Evolutionary conservation across 1,139 yeast genomes (phyloP).

Genomic region (Blastobotrys ciferrii): DNA sequence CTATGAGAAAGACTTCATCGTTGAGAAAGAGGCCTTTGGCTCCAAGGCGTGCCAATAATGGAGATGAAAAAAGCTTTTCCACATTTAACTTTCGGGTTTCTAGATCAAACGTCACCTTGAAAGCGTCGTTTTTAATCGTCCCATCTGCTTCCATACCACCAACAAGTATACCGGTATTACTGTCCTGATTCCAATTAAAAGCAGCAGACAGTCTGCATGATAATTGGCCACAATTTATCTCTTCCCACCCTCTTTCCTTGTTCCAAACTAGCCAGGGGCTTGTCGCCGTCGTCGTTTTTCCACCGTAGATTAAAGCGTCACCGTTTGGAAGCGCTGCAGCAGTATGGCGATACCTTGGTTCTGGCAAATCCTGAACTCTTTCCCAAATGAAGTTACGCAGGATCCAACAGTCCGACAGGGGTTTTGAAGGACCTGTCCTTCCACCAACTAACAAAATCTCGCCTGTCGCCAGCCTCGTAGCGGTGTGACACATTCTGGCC

Average conservation of each 20-base stretch:
- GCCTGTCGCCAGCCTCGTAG: conserved; percentile 39
- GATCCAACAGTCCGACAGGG: conserved; percentile 46
- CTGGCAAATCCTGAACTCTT: conserved; percentile 41
- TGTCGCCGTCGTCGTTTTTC: conserved; percentile 32
- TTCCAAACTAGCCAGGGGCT: conserved; percentile 31
- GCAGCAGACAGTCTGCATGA: conserved; percentile 29
- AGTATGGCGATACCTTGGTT: conserved; percentile 55
- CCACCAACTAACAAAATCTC: conserved; percentile 61
- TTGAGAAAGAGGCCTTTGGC: conserved; percentile 34
- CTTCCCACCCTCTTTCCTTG: conserved; percentile 25
- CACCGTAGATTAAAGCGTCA: conserved; percentile 55
- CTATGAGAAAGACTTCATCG: conserved; percentile 42
- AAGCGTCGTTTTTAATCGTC: conserved; percentile 39
- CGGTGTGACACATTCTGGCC: conserved; percentile 62
- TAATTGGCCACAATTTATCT: conserved; percentile 13
- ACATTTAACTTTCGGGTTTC: conserved; percentile 11
- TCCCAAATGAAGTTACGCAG: conserved; percentile 39
- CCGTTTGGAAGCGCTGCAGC: conserved; percentile 40
- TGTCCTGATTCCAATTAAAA: conserved; percentile 37
- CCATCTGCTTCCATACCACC: conserved; percentile 54
- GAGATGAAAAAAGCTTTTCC: conserved; percentile 19
- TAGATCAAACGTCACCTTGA: conserved; percentile 33
- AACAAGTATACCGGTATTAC: conserved; percentile 44
- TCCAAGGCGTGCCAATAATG: conserved; percentile 49
- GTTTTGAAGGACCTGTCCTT: conserved; percentile 56